These are phyloP conservation scores for Chenopodium berlandieri DNA, from an alignment of 148 eudicot genomes.

Conservation along the genomic window DNA sequence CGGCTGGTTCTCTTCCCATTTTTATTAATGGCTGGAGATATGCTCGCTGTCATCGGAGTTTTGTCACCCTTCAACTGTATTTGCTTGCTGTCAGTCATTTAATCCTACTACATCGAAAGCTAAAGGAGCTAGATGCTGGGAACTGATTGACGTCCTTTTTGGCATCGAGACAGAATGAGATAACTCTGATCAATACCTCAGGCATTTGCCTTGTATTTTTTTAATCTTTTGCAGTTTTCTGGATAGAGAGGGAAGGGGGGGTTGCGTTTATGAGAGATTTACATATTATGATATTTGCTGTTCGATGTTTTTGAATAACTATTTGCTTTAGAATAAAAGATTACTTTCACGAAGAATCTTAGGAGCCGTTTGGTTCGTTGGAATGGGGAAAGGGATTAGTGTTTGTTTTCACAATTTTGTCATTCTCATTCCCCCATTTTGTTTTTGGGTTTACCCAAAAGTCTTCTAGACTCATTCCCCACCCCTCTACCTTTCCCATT, in stretches of 20 bases:
- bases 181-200: not conserved
- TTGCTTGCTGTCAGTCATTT: not conserved
- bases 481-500: too few species aligned
- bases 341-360: not conserved
- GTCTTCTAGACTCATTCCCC: too few species aligned
- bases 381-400: too few species aligned
- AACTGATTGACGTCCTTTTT: not conserved
- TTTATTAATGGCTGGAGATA: not conserved
- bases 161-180: not conserved
- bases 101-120: not conserved
- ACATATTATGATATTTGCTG: not conserved
- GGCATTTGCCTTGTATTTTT: not conserved
- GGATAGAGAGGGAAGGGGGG: not conserved
- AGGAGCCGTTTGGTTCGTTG: too few species aligned
- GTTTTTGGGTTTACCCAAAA: too few species aligned
- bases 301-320: not conserved
- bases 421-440: too few species aligned
- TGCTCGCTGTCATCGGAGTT: not conserved
- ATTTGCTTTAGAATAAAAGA: not conserved
- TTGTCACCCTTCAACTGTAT: not conserved
- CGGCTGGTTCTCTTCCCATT: not conserved
- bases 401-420: too few species aligned
- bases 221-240: not conserved
- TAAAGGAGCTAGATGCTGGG: not conserved
- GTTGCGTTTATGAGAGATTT: not conserved